phyloP scores from a whole-genome alignment of 2,329 filamentous ascomycete species.

The Alternaria sp. region DNA sequence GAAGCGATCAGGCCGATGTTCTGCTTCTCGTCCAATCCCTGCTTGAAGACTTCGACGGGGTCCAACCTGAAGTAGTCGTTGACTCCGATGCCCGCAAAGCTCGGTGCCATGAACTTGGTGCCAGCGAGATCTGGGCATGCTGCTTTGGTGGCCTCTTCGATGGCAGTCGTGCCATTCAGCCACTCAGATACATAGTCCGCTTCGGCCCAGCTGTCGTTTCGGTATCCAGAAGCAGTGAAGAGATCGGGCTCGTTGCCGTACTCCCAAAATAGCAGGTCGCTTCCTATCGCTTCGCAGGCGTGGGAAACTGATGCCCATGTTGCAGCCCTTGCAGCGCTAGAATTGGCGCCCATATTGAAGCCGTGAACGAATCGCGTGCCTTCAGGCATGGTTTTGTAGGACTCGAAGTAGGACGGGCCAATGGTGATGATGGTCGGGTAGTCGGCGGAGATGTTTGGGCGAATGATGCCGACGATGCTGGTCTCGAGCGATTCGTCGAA shows the following conservation, averaged over 20 bases:
- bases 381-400: constrained; percentile 61
- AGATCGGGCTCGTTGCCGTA: constrained; percentile 70
- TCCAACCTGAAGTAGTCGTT: background rate
- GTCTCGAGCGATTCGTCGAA: constrained; percentile 6
- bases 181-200: constrained; percentile 44
- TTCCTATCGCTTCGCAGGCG: constrained; percentile 62
- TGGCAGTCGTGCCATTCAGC: constrained; percentile 5
- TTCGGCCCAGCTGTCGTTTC: constrained; percentile 61
- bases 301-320: constrained; percentile 62
- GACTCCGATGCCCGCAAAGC: constrained; percentile 4
- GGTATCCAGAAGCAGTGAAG: constrained; percentile 58
- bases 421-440: constrained; percentile 67
- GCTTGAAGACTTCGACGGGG: background rate
- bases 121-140: background rate
- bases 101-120: constrained; percentile 6
- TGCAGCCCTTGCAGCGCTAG: constrained; percentile 45
- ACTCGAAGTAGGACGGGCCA: constrained; percentile 68
- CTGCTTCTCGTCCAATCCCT: constrained; percentile 33
- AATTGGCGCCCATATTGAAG: constrained; percentile 65
- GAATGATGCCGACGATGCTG: constrained; percentile 57
- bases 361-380: constrained; percentile 64
- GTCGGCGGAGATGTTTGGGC: constrained; percentile 59
- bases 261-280: constrained; percentile 63
- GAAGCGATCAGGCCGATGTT: constrained; percentile 60
- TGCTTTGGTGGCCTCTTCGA: background rate